These are phyloP conservation scores for Trichaptum fuscoviolaceum DNA, from an alignment of 768 basidiomycete genomes.

Conservation along the genomic window DNA sequence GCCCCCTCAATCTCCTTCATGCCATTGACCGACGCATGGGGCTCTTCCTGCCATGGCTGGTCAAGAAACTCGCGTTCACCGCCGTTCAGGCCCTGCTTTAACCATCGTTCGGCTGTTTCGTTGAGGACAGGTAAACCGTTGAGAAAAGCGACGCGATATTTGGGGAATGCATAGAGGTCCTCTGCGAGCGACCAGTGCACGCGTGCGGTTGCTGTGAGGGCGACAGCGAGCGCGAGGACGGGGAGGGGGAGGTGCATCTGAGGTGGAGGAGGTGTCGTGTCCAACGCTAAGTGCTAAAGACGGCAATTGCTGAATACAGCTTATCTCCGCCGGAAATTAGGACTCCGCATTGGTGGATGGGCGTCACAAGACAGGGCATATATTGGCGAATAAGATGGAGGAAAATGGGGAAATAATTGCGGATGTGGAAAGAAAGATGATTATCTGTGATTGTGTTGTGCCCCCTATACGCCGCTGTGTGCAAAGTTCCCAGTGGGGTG, in stretches of 20 bases:
- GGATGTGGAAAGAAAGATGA: no score
- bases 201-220: conserved; percentile 21
- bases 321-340: neutral
- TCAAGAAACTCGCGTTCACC: conserved; percentile 76
- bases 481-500: neutral
- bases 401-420: no score
- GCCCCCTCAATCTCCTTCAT: conserved; percentile 56
- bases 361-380: neutral
- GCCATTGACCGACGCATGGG: conserved; percentile 32
- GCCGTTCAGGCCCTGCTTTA: conserved; percentile 62
- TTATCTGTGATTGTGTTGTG: no score
- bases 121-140: conserved; percentile 71
- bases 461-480: neutral
- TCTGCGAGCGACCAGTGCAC: conserved; percentile 72
- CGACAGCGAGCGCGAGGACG: conserved; percentile 18
- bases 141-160: conserved; percentile 74
- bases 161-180: conserved; percentile 77
- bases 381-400: neutral
- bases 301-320: neutral
- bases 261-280: conserved; percentile 17
- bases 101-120: conserved; percentile 72
- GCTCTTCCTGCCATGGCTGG: conserved; percentile 46
- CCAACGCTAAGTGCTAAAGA: conserved; percentile 7
- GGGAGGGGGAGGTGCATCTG: conserved; percentile 22
- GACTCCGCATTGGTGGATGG: conserved; percentile 4